Evolutionary conservation across 2,329 filamentous ascomycete genomes (phyloP).

Genomic region (Aspergillus hiratsukae): DNA sequence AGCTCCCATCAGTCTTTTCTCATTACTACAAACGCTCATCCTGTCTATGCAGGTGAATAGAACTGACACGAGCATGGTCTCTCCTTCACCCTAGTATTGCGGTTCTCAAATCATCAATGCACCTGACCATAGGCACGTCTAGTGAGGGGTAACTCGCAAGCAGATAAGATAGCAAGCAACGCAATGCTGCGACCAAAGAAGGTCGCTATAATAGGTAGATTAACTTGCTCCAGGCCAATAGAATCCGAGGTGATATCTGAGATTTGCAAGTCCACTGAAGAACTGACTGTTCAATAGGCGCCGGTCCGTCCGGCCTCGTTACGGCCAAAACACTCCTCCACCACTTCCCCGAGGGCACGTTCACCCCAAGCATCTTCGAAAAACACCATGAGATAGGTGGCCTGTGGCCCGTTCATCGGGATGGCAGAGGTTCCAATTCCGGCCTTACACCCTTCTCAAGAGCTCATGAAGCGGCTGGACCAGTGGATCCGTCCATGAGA

Average conservation of each 20-base stretch:
- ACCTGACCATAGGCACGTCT: background rate
- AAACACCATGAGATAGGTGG: slow-evolving; percentile 63
- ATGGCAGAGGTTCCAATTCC: slow-evolving; percentile 24
- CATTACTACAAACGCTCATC: background rate
- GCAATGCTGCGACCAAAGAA: slow-evolving; percentile 35
- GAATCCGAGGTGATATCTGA: background rate
- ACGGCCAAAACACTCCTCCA: slow-evolving; percentile 69
- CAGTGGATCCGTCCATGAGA: slow-evolving; percentile 55
- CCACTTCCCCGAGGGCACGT: slow-evolving; percentile 50
- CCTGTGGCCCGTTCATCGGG: slow-evolving; percentile 63
- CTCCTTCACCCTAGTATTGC: background rate
- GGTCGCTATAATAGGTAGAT: slow-evolving; percentile 51
- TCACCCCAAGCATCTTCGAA: slow-evolving; percentile 69
- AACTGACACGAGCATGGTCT: background rate
- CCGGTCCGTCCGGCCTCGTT: slow-evolving; percentile 64
- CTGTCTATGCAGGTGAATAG: background rate
- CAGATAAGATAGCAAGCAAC: background rate
- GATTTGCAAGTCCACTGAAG: background rate
- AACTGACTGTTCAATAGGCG: slow-evolving; percentile 46
- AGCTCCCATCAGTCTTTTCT: background rate
- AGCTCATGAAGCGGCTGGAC: slow-evolving; percentile 1
- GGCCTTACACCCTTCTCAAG: background rate
- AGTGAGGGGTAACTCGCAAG: background rate
- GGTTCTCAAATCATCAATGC: background rate
- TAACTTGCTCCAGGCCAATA: background rate